These are phyloP conservation scores for Solanum habrochaites DNA, from an alignment of 257 asterid species.

Conservation along the genomic window DNA sequence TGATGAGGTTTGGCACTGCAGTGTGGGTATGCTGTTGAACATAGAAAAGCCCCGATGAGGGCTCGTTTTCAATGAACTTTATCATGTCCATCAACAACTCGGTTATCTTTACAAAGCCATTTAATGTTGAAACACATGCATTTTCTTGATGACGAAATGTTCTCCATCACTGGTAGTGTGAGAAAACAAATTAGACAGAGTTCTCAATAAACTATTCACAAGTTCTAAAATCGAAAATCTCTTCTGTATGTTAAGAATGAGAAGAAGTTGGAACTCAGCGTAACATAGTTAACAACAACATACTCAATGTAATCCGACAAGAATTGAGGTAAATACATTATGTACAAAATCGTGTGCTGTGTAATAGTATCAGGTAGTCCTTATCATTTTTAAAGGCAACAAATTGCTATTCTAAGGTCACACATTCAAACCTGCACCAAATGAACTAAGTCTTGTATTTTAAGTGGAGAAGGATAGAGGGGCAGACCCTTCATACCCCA, in stretches of 20 bases:
- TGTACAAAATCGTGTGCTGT: neutral
- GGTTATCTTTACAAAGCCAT: slow-evolving; percentile 76
- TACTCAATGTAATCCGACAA: neutral
- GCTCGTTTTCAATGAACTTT: slow-evolving; percentile 82
- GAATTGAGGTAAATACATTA: neutral
- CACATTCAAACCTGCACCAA: too few relatives aligned
- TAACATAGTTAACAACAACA: neutral
- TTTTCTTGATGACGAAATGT: too few relatives aligned
- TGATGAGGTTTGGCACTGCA: slow-evolving; percentile 60
- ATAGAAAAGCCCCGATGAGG: slow-evolving; percentile 88
- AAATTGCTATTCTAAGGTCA: too few relatives aligned
- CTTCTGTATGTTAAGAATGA: too few relatives aligned
- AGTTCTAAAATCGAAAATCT: too few relatives aligned
- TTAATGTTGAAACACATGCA: slow-evolving; percentile 15
- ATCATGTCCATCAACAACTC: slow-evolving; percentile 70
- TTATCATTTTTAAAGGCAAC: too few relatives aligned
- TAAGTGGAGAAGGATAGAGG: too few relatives aligned
- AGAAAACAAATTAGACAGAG: neutral
- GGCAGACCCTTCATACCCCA: too few relatives aligned
- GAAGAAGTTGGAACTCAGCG: too few relatives aligned
- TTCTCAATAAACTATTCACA: too few relatives aligned
- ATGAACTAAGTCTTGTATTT: too few relatives aligned
- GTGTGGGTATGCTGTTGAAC: slow-evolving; percentile 81
- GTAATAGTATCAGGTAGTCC: too few relatives aligned
- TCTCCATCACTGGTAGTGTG: neutral